A percentile compares a stretch with the other conserved stretches of the same genome.
These are phyloP conservation scores for Erysimum cheiri DNA, from an alignment of 441 rosid genomes.

Conservation along the genomic window DNA sequence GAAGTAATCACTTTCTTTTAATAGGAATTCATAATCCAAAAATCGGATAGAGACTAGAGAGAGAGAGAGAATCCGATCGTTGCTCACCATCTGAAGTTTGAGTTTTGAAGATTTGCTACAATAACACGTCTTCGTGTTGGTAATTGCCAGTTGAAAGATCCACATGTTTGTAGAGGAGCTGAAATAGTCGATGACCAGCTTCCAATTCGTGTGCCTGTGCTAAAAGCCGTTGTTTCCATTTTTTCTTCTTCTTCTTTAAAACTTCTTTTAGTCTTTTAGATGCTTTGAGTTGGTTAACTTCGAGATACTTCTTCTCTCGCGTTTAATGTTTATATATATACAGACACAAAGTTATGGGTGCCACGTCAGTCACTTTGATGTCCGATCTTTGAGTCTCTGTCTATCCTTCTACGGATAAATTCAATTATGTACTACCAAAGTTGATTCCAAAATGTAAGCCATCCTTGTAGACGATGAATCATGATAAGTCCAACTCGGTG, in stretches of 20 bases:
- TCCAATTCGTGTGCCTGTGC: slow-evolving; percentile 42
- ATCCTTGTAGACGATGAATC: slow-evolving; percentile 30
- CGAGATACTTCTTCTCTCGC: not conserved
- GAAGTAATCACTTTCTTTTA: not conserved
- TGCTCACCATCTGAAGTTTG: slow-evolving; percentile 42
- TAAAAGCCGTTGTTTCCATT: slow-evolving; percentile 54
- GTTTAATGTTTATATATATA: not conserved
- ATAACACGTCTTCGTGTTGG: slow-evolving; percentile 23
- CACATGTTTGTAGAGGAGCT: slow-evolving; percentile 17
- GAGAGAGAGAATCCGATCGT: not conserved
- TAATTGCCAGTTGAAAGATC: slow-evolving; percentile 23
- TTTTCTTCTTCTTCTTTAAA: not conserved
- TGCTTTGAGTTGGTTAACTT: slow-evolving; percentile 6
- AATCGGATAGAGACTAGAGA: not conserved
- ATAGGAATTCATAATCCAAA: not conserved
- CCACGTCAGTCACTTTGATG: slow-evolving; percentile 50
- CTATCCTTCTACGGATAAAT: slow-evolving; percentile 18
- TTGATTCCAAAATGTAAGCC: slow-evolving; percentile 30
- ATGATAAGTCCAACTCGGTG: slow-evolving; percentile 40
- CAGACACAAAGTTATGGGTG: slow-evolving; percentile 34
- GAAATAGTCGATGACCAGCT: slow-evolving; percentile 46
- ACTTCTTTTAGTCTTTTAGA: not conserved
- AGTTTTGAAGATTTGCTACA: slow-evolving; percentile 29
- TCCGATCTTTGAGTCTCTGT: slow-evolving; percentile 18
- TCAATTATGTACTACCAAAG: not conserved